Evolutionary conservation across 257 asterid species (phyloP).

Genomic region (Thymus mandschuricus): DNA sequence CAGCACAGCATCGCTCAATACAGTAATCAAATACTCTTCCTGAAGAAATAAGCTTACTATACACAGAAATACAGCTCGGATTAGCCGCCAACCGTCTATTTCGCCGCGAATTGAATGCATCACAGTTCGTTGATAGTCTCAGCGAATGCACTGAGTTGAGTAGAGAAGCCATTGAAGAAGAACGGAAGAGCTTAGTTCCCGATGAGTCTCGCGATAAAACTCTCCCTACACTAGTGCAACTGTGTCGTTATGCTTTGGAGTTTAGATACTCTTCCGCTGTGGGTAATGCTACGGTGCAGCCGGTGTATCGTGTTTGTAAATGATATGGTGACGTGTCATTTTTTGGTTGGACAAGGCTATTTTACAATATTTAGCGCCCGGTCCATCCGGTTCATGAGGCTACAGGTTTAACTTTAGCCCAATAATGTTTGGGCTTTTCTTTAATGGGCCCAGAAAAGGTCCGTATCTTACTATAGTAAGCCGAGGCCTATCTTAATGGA

Average conservation of each 20-base stretch:
- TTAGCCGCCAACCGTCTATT: conserved; percentile 46
- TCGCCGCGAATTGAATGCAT: conserved; percentile 37
- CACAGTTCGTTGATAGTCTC: conserved; percentile 42
- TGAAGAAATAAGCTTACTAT: conserved; percentile 47
- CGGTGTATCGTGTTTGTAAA: conserved; percentile 13
- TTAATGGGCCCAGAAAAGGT: no score
- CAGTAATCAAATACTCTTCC: neutral
- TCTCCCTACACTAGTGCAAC: conserved; percentile 16
- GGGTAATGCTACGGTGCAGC: conserved; percentile 6
- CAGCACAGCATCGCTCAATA: neutral
- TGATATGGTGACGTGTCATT: conserved; percentile 18
- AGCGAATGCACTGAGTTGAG: conserved; percentile 48
- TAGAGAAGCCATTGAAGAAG: conserved; percentile 61
- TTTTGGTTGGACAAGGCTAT: conserved; percentile 1
- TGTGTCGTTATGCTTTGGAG: conserved; percentile 5
- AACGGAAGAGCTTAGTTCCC: conserved; percentile 26
- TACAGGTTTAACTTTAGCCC: no score
- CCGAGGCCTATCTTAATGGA: no score
- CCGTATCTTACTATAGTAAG: no score
- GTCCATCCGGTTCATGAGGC: no score
- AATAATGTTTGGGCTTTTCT: no score
- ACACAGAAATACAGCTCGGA: conserved; percentile 44
- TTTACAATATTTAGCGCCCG: neutral
- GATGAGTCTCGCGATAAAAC: conserved; percentile 33
- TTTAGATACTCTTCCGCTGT: neutral